phyloP scores from a whole-genome alignment of 345 rosid species.

The Eucalyptus microcorys region DNA sequence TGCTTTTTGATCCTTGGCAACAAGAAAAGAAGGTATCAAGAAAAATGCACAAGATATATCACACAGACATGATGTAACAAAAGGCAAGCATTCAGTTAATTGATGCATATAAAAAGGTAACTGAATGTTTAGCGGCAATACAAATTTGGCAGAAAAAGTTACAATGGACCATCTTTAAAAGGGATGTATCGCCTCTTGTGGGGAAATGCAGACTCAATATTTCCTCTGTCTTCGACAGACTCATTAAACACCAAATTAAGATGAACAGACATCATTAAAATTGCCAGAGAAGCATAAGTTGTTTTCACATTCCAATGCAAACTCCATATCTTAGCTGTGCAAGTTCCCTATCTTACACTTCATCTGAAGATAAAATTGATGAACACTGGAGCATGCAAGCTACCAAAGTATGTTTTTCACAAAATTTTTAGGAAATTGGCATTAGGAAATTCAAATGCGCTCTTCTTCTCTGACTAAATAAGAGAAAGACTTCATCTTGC shows the following conservation, averaged over 20 bases:
- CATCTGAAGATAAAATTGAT: background rate
- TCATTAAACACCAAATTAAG: background rate
- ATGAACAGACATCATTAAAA: background rate
- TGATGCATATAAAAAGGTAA: background rate
- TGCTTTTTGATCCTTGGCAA: slow-evolving; percentile 28
- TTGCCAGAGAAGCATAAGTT: background rate
- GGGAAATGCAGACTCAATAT: background rate
- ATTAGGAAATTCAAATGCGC: background rate
- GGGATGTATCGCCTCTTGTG: background rate
- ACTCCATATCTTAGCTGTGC: background rate
- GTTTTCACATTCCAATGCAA: background rate
- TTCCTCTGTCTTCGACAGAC: background rate
- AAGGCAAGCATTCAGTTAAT: background rate
- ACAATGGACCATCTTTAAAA: background rate
- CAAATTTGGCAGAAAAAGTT: background rate
- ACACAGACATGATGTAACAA: background rate
- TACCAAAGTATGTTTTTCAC: background rate
- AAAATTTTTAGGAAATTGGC: background rate
- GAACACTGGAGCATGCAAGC: background rate
- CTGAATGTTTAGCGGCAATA: background rate
- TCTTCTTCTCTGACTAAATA: background rate
- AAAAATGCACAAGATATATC: background rate
- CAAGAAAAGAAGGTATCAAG: background rate
- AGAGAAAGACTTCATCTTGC: background rate
- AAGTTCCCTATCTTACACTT: background rate